Evolutionary conservation across 352 stramenopile genomes (phyloP).

Genomic region (Pythium utonaiense): DNA sequence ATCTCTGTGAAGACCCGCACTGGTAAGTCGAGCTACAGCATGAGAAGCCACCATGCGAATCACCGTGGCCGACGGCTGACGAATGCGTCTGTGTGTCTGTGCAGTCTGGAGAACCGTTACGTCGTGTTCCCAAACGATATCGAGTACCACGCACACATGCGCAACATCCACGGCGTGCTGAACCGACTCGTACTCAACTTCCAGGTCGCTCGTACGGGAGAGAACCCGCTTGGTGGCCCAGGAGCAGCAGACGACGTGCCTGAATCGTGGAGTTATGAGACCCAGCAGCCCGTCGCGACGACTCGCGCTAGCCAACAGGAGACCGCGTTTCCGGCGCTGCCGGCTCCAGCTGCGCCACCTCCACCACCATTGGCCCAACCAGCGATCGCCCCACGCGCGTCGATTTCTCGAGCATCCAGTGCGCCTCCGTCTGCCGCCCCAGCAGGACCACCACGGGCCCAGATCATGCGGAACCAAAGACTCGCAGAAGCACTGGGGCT

Average conservation of each 20-base stretch:
- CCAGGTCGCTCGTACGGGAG: slow-evolving; percentile 52
- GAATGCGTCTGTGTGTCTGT: background rate
- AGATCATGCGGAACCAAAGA: slow-evolving; percentile 67
- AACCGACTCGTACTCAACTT: slow-evolving; percentile 78
- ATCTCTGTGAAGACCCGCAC: slow-evolving; percentile 77
- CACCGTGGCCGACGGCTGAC: background rate
- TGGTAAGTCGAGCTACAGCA: slow-evolving; percentile 67
- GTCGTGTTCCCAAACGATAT: slow-evolving; percentile 86
- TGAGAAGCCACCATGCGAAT: background rate
- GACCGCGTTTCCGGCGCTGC: slow-evolving; percentile 63
- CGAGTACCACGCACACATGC: slow-evolving; percentile 86
- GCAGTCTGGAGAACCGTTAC: slow-evolving; percentile 77
- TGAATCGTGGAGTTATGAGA: slow-evolving; percentile 60
- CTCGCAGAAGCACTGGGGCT: slow-evolving; percentile 63
- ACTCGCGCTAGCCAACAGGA: slow-evolving; percentile 31
- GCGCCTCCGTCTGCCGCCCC: slow-evolving; percentile 17
- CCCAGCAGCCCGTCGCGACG: slow-evolving; percentile 25
- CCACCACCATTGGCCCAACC: slow-evolving; percentile 38
- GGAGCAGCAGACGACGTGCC: slow-evolving; percentile 35
- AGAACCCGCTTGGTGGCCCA: slow-evolving; percentile 49
- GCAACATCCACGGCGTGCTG: slow-evolving; percentile 63
- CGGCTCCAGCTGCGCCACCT: slow-evolving; percentile 33
- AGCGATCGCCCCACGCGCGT: slow-evolving; percentile 31
- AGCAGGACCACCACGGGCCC: slow-evolving; percentile 33
- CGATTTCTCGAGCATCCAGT: slow-evolving; percentile 19